Evolutionary conservation across 352 stramenopile genomes (phyloP).

Genomic region (Globisporangium okanoganense): DNA sequence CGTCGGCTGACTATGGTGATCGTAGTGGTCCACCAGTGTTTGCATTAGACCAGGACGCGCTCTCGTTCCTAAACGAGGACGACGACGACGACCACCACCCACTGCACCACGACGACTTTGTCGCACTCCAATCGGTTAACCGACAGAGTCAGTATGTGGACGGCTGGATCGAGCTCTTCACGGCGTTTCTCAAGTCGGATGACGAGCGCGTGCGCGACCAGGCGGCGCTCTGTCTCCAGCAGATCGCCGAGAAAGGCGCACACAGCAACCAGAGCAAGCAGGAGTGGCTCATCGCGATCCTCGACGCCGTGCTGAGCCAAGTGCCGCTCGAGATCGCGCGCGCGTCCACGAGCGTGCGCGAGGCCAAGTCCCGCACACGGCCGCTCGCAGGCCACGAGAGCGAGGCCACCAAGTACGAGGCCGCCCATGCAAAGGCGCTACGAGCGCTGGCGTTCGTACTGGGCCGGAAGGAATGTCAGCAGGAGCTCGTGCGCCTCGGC

Average conservation of each 20-base stretch:
- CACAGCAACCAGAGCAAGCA: slow-evolving; percentile 62
- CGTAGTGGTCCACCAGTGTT: slow-evolving; percentile 12
- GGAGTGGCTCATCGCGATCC: slow-evolving; percentile 70
- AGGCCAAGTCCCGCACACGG: slow-evolving; percentile 52
- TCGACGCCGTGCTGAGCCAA: slow-evolving; percentile 59
- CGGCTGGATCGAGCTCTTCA: slow-evolving; percentile 81
- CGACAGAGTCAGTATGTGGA: slow-evolving; percentile 49
- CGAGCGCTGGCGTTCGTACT: slow-evolving; percentile 60
- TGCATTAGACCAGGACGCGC: slow-evolving; percentile 44
- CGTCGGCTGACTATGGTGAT: too few species aligned
- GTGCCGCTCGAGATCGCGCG: slow-evolving; percentile 40
- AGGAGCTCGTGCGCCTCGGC: slow-evolving; percentile 43
- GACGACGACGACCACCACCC: slow-evolving; percentile 46
- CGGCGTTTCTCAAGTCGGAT: slow-evolving; percentile 49
- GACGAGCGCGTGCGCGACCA: slow-evolving; percentile 41
- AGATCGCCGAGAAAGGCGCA: slow-evolving; percentile 35
- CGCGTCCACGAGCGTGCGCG: slow-evolving; percentile 54
- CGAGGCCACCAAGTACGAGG: slow-evolving; percentile 27
- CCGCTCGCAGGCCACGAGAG: slow-evolving; percentile 36
- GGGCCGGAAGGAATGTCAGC: slow-evolving; percentile 48
- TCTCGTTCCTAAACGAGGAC: slow-evolving; percentile 57
- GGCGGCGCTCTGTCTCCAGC: slow-evolving; percentile 53
- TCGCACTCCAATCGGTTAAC: slow-evolving; percentile 35
- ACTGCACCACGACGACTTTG: slow-evolving; percentile 55
- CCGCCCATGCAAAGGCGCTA: slow-evolving; percentile 55